Evolutionary conservation across 163 green algal genomes (phyloP), one percentile per base, ranked within the genome.

Genomic region (Smithsoniella earleae): DNA sequence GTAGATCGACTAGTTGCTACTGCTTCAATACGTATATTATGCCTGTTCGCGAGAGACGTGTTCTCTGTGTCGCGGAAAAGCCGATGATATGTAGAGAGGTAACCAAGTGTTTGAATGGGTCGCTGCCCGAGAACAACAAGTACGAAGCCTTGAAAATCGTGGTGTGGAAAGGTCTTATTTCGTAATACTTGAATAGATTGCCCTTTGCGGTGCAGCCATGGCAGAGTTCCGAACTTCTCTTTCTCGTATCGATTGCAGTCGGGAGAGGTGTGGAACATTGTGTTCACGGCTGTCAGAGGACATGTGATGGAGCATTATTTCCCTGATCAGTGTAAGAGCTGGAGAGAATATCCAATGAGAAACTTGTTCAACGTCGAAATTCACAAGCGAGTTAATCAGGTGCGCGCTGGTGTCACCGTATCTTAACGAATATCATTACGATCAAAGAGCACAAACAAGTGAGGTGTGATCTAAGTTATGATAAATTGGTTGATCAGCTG

Each of bases 221-320:
- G 58, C 25, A 30, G 58, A n/a, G 58, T 69, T 8, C 58, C 58
- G 16, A 69, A 69, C 25, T 69, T 28, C 58, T 43, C 31, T 3
- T 43, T 69, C 58, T 40, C 58, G 25, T 69, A 45, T 36, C 40
- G 27, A 10, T 36, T 69, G 5, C 8, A 69, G 18, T 45, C 22
- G 38, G 58, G 58, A 13, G 58, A 69, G 27, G 43, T 34, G 16
- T 69, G 58, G 58, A 31, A 69, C n/a, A 69, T 69, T 6, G 27
- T 33, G 8, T 69, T 69, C 58, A 69, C 58, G 8, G 58, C 58
- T 33, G 58, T 69, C 18, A 30, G 58, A 10, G 58, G 58, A 18
- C 58, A 69, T 38, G 58, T 69, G 18, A 69, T 69, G 58, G 58
- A 69, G 58, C 58, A 69, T 38, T 30, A 25, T 10, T 69, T 69